phyloP scores from a whole-genome alignment of 2,329 filamentous ascomycete genomes.

The Hypoxylon rubiginosum region DNA sequence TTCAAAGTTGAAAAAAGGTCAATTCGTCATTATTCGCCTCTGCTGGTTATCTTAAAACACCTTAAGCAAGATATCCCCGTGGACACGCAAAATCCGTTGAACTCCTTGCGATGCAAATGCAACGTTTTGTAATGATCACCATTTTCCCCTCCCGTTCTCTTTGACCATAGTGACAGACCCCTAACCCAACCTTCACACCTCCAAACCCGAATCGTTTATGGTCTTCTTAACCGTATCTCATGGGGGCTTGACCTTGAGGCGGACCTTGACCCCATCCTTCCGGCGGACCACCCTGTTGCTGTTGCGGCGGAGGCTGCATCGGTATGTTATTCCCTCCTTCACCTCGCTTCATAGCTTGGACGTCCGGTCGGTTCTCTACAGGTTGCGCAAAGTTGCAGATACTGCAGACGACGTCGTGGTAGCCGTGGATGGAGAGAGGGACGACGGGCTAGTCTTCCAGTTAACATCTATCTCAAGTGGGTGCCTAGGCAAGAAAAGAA shows the following conservation, averaged over 20 bases:
- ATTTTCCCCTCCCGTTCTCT: neutral
- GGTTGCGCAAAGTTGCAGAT: constrained; percentile 83
- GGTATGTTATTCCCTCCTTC: constrained; percentile 55
- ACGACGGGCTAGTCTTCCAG: constrained; percentile 70
- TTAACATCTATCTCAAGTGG: constrained; percentile 42
- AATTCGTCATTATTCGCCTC: constrained; percentile 17
- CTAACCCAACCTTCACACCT: neutral
- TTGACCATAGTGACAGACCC: neutral
- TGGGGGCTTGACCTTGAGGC: constrained; percentile 43
- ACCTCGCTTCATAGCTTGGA: constrained; percentile 65
- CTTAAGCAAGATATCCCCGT: constrained; percentile 28
- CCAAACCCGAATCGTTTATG: neutral
- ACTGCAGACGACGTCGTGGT: constrained; percentile 78
- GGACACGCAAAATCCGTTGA: constrained; percentile 22
- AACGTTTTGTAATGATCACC: constrained; percentile 5
- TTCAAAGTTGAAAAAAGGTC: neutral
- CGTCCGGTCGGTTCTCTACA: constrained; percentile 69
- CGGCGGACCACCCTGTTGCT: constrained; percentile 46
- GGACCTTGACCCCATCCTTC: constrained; percentile 31
- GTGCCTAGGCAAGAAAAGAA: neutral
- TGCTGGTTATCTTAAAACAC: constrained; percentile 25
- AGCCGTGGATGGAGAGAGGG: constrained; percentile 76
- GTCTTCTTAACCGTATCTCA: constrained; percentile 44
- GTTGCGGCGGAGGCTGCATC: constrained; percentile 54
- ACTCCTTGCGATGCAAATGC: constrained; percentile 27